Evolutionary conservation across 345 rosid genomes (phyloP).

Genomic region (Passiflora organensis): DNA sequence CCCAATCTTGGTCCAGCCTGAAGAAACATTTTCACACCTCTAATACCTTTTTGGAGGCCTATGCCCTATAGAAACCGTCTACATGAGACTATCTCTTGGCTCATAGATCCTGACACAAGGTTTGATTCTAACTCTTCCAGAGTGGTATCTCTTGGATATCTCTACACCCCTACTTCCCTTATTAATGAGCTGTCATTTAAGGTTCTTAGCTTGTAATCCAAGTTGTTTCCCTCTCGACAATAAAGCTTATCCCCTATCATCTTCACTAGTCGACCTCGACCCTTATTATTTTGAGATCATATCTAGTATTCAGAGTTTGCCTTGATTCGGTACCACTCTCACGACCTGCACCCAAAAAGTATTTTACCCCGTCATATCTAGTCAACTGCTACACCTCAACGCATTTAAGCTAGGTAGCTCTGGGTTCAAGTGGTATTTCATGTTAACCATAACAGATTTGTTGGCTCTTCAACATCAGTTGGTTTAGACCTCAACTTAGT

Average conservation of each 20-base stretch:
- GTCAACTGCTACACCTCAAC: neutral
- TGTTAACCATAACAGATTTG: neutral
- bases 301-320: neutral
- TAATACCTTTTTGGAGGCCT: neutral
- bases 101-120: conserved; percentile 3
- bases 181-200: neutral
- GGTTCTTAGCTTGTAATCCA: neutral
- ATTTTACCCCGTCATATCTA: neutral
- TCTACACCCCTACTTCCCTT: neutral
- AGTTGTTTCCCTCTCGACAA: neutral
- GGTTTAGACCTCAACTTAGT: neutral
- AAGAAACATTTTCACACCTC: no score
- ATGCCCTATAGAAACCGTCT: neutral
- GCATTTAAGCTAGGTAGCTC: neutral
- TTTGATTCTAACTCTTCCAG: conserved; percentile 12
- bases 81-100: conserved; percentile 6
- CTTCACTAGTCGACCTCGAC: no score
- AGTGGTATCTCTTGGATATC: neutral
- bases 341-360: neutral
- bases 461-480: neutral
- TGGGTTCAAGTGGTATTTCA: neutral
- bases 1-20: no score
- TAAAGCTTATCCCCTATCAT: neutral
- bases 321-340: conserved; percentile 1
- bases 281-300: no score